Conservation (phyloP, 2,329 filamentous ascomycete genomes). For the Scorias spongiosa region DNA sequence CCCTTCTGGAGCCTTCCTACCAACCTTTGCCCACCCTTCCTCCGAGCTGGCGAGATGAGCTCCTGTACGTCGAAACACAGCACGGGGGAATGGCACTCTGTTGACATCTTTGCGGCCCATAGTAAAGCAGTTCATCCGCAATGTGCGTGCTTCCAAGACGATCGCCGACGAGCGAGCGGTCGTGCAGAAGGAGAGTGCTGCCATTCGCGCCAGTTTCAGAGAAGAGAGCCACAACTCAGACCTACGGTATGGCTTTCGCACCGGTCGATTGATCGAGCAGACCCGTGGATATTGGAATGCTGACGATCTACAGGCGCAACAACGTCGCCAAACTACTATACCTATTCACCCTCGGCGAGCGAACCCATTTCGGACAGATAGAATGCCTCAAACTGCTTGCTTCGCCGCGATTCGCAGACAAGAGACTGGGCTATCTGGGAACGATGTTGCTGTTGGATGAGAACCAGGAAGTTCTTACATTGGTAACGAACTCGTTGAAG, state of each 20-base stretch:
- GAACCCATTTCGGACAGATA: slow-evolving; percentile 97
- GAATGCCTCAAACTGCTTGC: slow-evolving; percentile 96
- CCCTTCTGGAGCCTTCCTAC: too few species aligned
- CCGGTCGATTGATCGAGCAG: slow-evolving; percentile 4
- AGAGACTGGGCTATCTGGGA: slow-evolving; percentile 84
- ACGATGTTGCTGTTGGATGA: slow-evolving; percentile 94
- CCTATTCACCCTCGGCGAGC: slow-evolving; percentile 91
- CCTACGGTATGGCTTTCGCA: slow-evolving; percentile 49
- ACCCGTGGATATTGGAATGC: neutral
- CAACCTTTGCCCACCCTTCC: neutral
- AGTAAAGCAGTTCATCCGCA: slow-evolving; percentile 99
- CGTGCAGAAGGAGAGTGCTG: slow-evolving; percentile 96
- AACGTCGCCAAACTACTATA: slow-evolving; percentile 98
- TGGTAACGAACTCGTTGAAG: slow-evolving; percentile 95
- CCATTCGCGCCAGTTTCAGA: slow-evolving; percentile 91
- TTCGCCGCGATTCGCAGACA: slow-evolving; percentile 94
- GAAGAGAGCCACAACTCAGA: slow-evolving; percentile 91
- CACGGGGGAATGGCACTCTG: neutral
- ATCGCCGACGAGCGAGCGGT: slow-evolving; percentile 97
- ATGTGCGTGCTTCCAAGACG: slow-evolving; percentile 94
- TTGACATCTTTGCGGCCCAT: slow-evolving; percentile 2
- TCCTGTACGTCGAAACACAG: slow-evolving; percentile 1
- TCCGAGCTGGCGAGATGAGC: slow-evolving; percentile 3
- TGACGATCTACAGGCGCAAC: slow-evolving; percentile 54
- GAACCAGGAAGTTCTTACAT: slow-evolving; percentile 92